Conservation (phyloP, 208 protist genomes). For the Novymonas esmeraldas region DNA sequence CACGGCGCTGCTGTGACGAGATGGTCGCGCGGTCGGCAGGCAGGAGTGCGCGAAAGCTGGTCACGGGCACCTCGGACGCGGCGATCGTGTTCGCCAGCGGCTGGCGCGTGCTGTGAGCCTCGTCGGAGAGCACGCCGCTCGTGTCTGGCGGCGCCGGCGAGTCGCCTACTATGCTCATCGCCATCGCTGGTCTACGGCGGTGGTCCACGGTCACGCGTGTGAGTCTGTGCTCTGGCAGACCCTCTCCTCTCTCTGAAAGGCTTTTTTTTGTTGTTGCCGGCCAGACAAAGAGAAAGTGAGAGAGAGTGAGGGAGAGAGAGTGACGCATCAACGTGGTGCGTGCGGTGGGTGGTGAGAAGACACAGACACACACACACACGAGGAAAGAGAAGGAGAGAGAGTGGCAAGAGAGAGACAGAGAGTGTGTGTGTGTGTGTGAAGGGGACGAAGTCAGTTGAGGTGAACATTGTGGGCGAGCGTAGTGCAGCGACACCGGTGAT, state of each 20-base stretch:
- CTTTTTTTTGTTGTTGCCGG: no score
- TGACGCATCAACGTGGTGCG: no score
- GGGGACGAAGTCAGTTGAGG: no score
- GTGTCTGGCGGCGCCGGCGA: background rate
- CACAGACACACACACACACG: background rate
- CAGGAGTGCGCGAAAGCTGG: conserved; percentile 7
- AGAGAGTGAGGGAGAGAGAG: background rate
- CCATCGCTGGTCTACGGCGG: no score
- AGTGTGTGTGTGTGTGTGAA: no score
- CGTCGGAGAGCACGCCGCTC: conserved; percentile 15
- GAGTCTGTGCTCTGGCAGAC: no score
- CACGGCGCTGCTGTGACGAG: conserved; percentile 20
- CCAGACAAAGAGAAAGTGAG: background rate
- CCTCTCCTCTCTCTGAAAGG: no score
- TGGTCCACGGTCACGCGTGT: no score
- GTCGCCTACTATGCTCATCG: conserved; percentile 3
- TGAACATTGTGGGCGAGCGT: no score
- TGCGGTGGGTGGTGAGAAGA: no score
- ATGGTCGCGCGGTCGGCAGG: conserved; percentile 10
- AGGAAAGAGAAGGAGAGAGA: background rate
- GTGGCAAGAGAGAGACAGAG: background rate
- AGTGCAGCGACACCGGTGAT: no score
- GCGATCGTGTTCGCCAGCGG: background rate
- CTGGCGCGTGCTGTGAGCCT: conserved; percentile 17
- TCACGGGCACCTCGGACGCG: conserved; percentile 9